A percentile compares a stretch with the other conserved stretches of the same genome.
phyloP scores from a whole-genome alignment of 148 eudicot species.

The Rhododendron kiyosumense region DNA sequence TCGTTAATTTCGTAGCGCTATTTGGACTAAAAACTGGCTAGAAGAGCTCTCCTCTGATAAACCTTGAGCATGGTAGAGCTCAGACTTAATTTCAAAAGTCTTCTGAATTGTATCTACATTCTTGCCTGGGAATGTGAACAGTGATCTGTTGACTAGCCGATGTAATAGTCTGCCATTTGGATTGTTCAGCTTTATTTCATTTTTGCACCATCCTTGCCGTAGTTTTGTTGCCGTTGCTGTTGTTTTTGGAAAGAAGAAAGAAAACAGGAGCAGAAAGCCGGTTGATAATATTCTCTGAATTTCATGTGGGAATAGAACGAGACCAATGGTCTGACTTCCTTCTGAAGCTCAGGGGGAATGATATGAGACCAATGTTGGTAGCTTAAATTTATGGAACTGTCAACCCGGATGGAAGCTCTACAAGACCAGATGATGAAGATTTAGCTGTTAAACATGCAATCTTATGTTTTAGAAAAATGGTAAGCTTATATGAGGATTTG shows the following conservation, averaged over 20 bases:
- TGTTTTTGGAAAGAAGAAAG: not conserved
- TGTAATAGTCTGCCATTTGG: not conserved
- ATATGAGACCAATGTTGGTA: not conserved
- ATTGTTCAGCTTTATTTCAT: not conserved
- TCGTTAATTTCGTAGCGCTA: too few relatives aligned
- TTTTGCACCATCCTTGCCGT: not conserved
- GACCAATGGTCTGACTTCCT: not conserved
- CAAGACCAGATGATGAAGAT: not conserved
- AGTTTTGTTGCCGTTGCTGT: not conserved
- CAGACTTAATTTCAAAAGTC: not conserved
- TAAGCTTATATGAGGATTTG: not conserved
- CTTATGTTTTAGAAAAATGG: not conserved
- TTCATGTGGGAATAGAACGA: not conserved
- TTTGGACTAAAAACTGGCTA: not conserved
- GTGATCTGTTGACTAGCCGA: not conserved
- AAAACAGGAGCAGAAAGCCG: not conserved
- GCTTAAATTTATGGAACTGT: not conserved
- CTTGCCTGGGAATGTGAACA: not conserved
- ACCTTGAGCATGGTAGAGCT: not conserved
- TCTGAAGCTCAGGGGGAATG: not conserved
- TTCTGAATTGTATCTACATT: not conserved
- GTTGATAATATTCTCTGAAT: not conserved
- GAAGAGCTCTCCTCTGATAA: not conserved
- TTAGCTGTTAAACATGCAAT: not conserved
- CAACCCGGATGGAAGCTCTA: not conserved